Percentiles rank a stretch among this genome's conserved stretches.
Evolutionary conservation across 768 basidiomycete species (phyloP).

Genomic region (Leccinum subgranulosum): DNA sequence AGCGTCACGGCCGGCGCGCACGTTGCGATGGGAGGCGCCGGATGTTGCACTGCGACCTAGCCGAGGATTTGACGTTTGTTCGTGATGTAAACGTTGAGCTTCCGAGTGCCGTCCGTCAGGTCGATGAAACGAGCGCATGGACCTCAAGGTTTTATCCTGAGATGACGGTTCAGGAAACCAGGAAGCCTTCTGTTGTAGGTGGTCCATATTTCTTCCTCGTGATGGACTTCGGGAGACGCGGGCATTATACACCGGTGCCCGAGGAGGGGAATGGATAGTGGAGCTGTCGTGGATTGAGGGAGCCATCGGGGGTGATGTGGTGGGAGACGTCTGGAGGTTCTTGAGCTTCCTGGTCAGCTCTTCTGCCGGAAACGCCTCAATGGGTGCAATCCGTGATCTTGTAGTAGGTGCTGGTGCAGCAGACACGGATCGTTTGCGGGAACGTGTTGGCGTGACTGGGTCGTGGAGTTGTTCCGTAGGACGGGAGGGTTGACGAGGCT

Average conservation of each 20-base stretch:
- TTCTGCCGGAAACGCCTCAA: slow-evolving; percentile 47
- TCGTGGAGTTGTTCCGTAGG: slow-evolving; percentile 13
- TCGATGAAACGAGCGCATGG: slow-evolving; percentile 63
- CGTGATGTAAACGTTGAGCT: slow-evolving; percentile 32
- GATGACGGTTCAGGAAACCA: slow-evolving; percentile 19
- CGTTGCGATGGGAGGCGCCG: slow-evolving; percentile 10
- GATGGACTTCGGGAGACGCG: slow-evolving; percentile 23
- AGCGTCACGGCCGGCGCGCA: slow-evolving; percentile 17
- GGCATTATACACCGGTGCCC: slow-evolving; percentile 4
- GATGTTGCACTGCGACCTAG: slow-evolving; percentile 38
- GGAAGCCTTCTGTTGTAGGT: slow-evolving; percentile 19
- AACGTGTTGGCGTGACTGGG: slow-evolving; percentile 37
- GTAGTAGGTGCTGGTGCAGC: slow-evolving; percentile 19
- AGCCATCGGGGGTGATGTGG: slow-evolving; percentile 10
- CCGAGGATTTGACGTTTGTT: slow-evolving; percentile 26
- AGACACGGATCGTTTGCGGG: slow-evolving; percentile 34
- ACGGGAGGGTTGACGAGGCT: slow-evolving; percentile 14
- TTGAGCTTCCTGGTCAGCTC: slow-evolving; percentile 59
- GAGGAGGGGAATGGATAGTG: slow-evolving; percentile 8
- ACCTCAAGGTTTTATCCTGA: slow-evolving; percentile 36
- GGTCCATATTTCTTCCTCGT: slow-evolving; percentile 15
- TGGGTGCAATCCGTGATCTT: slow-evolving; percentile 33
- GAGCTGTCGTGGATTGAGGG: slow-evolving; percentile 11
- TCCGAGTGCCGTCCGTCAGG: slow-evolving; percentile 36
- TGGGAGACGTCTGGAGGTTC: slow-evolving; percentile 40